A percentile compares a stretch with the other conserved stretches of the same genome.
phyloP scores from a whole-genome alignment of 2,329 filamentous ascomycete genomes.

The Sclerotinia sclerotiorum region DNA sequence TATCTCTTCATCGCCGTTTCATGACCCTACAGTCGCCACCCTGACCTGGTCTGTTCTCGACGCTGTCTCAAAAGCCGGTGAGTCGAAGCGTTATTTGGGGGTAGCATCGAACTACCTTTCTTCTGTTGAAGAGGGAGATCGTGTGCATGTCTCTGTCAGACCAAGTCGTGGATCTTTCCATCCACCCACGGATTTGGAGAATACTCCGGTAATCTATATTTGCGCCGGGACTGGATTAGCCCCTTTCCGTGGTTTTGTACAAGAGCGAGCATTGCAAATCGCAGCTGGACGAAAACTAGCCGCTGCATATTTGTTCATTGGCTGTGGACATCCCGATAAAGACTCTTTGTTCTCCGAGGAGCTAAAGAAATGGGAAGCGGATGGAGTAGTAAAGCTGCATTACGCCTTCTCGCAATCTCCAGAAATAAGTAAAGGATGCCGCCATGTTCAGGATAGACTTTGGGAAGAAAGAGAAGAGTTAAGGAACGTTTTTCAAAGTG shows the following conservation, averaged over 20 bases:
- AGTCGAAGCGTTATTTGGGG: slow-evolving; percentile 44
- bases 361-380: slow-evolving; percentile 37
- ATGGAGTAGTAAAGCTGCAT: slow-evolving; percentile 25
- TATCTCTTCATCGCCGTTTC: slow-evolving; percentile 71
- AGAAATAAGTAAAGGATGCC: slow-evolving; percentile 14
- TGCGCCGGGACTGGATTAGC: slow-evolving; percentile 41
- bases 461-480: slow-evolving; percentile 26
- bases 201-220: slow-evolving; percentile 40
- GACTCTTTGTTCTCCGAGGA: slow-evolving; percentile 48
- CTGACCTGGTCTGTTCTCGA: slow-evolving; percentile 63
- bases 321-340: slow-evolving; percentile 45
- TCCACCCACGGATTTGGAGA: slow-evolving; percentile 33
- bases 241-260: slow-evolving; percentile 37
- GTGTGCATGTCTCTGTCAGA: slow-evolving; percentile 44
- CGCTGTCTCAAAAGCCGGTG: slow-evolving; percentile 44
- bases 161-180: slow-evolving; percentile 42
- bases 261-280: slow-evolving; percentile 31
- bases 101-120: slow-evolving; percentile 52
- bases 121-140: slow-evolving; percentile 42
- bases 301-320: slow-evolving; percentile 48
- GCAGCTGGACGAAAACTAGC: slow-evolving; percentile 24
- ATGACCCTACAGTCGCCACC: slow-evolving; percentile 61
- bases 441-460: slow-evolving; percentile 25
- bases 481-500: slow-evolving; percentile 19
- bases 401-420: slow-evolving; percentile 17